Base-by-base conservation (phyloP, 345 rosid genomes). In the Abelmoschus esculentus region DNA sequence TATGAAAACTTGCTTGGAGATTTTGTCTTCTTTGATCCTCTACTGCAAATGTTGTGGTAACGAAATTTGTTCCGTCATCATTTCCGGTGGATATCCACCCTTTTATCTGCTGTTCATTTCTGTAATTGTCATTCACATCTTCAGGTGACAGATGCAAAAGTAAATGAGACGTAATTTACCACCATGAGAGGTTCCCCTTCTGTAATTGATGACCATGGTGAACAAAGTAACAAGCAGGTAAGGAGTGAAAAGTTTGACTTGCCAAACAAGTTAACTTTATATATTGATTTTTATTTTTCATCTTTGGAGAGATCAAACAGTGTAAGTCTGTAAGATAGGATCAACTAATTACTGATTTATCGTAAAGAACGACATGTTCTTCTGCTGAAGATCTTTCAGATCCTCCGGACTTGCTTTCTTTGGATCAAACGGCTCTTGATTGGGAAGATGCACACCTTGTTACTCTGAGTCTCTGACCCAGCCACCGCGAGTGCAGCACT, bases 381-480 rank as follows among this genome's bases (percentile, higher is more conserved):
- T 85, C 77, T 86, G 92, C 64, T 75, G 82, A 61, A 89, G 80
- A 76, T 82, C 80, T 59, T 65, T 75, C 71, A 82, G 79, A 15
- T 81, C 84, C 26, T 81, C 70, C 1, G 61, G 59, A 40, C 50
- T 62, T 17, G 86, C 77, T 3, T 15, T 71, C 77, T 18, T 75
- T 0, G 85, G 83, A 71, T 81, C 80, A 56, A 84, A 81, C 55
- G 54, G 58, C 26, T 61, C 60, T 19, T 78, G 65, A 56, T 76
- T 81, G 71, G 66, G 72, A 72, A 73, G 79, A 70, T 75, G 67
- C 19, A 85, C 76, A 15, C 95, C 90, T 81, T 90, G 95, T 88
- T 92, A 71, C 83, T 74, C 69, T 80, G 82, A 44, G 93, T 92
- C 83, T 74, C 69, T 80, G 82, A 44, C 96, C 95, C 49, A 92